Percentiles rank a stretch among this genome's conserved stretches.
These are phyloP conservation scores for Phytophthora chlamydospora DNA, from an alignment of 352 stramenopile genomes.

Conservation along the genomic window DNA sequence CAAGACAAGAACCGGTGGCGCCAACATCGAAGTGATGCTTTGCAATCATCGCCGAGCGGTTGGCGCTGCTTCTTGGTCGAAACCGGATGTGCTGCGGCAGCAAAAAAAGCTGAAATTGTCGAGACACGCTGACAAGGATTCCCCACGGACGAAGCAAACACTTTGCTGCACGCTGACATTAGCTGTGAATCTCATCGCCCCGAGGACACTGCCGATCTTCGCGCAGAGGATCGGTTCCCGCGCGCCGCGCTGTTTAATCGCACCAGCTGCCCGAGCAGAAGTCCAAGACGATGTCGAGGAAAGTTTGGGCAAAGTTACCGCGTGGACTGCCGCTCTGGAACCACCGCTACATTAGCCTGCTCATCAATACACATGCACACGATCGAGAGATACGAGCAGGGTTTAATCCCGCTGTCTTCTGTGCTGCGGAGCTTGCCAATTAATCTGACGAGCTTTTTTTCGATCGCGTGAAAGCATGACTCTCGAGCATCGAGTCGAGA, in stretches of 20 bases:
- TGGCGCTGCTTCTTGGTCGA: not conserved
- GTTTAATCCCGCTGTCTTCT: too few species aligned
- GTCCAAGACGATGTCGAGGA: conserved; percentile 24
- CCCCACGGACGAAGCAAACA: not conserved
- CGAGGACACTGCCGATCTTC: conserved; percentile 10
- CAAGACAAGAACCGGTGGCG: not conserved
- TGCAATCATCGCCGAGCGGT: conserved; percentile 12
- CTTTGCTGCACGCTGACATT: not conserved
- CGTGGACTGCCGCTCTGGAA: not conserved
- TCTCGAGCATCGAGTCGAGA: too few species aligned
- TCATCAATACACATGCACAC: too few species aligned
- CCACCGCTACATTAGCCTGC: not conserved
- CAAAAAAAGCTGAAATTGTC: conserved; percentile 12
- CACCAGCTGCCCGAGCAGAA: conserved; percentile 22
- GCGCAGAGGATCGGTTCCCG: conserved; percentile 13
- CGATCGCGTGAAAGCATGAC: too few species aligned
- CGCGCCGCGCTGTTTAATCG: not conserved
- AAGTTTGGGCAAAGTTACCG: conserved; percentile 3
- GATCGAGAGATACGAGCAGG: too few species aligned
- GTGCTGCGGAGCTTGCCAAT: too few species aligned
- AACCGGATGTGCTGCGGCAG: not conserved
- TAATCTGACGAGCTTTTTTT: too few species aligned
- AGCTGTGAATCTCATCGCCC: conserved; percentile 18
- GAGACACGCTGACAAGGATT: conserved; percentile 24
- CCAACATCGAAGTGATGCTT: conserved; percentile 5